These are phyloP conservation scores for Thielaviopsis euricoi DNA, from an alignment of 2,329 filamentous ascomycete genomes.

Conservation along the genomic window DNA sequence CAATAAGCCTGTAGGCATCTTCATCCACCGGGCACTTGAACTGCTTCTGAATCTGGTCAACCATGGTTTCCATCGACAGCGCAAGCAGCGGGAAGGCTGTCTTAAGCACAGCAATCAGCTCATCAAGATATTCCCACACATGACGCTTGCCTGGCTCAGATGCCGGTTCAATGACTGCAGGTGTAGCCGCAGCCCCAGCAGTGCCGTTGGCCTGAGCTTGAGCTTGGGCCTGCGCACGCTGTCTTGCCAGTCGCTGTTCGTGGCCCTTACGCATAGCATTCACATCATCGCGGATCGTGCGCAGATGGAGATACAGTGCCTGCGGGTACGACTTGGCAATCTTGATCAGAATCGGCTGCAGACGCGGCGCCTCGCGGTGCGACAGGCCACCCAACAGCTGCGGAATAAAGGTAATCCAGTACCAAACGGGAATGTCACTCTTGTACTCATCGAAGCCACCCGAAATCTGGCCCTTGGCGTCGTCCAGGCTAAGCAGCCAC, in stretches of 20 bases:
- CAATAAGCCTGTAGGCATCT: slow-evolving; percentile 91
- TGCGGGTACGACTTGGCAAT: slow-evolving; percentile 95
- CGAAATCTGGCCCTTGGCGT: slow-evolving; percentile 67
- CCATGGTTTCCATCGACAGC: slow-evolving; percentile 98
- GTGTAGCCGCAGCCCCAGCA: not conserved
- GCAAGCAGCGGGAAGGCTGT: slow-evolving; percentile 92
- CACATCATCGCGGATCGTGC: slow-evolving; percentile 91
- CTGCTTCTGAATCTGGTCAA: slow-evolving; percentile 95
- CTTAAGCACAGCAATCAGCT: slow-evolving; percentile 89
- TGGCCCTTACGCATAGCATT: slow-evolving; percentile 21
- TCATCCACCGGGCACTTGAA: slow-evolving; percentile 99
- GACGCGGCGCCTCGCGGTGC: slow-evolving; percentile 77
- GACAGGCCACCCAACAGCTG: slow-evolving; percentile 84
- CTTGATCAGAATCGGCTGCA: slow-evolving; percentile 73
- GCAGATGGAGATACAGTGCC: slow-evolving; percentile 84
- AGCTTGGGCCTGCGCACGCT: slow-evolving; percentile 13
- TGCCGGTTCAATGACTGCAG: slow-evolving; percentile 1
- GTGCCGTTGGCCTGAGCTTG: not conserved
- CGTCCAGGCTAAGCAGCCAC: slow-evolving; percentile 89
- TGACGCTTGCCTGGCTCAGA: slow-evolving; percentile 42
- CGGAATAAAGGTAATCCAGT: slow-evolving; percentile 98
- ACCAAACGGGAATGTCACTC: slow-evolving; percentile 95
- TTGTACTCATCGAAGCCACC: slow-evolving; percentile 90
- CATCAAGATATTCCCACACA: slow-evolving; percentile 92
- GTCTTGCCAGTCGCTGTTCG: slow-evolving; percentile 12